phyloP scores from a whole-genome alignment of 2,329 filamentous ascomycete genomes.

The Chrysoporthe austroafricana region DNA sequence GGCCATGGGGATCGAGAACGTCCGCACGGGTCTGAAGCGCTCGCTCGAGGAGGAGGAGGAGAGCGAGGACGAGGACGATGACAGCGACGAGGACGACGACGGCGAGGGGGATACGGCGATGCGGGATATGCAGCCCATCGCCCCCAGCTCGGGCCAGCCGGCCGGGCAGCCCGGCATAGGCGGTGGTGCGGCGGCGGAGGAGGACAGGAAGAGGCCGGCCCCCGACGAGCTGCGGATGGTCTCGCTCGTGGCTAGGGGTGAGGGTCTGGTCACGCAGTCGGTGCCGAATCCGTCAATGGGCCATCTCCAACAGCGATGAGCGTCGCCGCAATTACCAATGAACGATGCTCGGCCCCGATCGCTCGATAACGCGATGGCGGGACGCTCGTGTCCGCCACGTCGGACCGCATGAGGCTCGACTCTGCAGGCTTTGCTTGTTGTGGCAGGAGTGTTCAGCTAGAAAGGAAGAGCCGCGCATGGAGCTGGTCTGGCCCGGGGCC shows the following conservation, averaged over 20 bases:
- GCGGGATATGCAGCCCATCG: slow-evolving; percentile 27
- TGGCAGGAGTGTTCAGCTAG: neutral
- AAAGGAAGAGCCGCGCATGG: neutral
- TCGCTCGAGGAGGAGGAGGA: slow-evolving; percentile 56
- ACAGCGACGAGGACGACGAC: slow-evolving; percentile 56
- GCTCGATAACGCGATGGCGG: neutral
- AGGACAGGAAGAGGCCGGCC: slow-evolving; percentile 1
- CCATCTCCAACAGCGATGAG: neutral
- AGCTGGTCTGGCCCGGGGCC: neutral
- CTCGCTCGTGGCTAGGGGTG: neutral
- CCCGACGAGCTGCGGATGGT: slow-evolving; percentile 3
- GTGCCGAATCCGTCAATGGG: neutral
- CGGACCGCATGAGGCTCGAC: neutral
- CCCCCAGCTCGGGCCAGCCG: slow-evolving; percentile 2
- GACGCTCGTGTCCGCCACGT: neutral
- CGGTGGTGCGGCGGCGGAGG: slow-evolving; percentile 5
- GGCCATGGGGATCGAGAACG: slow-evolving; percentile 66
- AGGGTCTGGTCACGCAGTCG: neutral
- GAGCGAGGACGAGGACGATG: slow-evolving; percentile 63
- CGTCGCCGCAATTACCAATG: neutral
- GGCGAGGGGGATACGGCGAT: slow-evolving; percentile 48
- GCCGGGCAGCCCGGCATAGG: slow-evolving; percentile 19
- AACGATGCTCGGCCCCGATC: neutral
- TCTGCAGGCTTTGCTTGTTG: neutral
- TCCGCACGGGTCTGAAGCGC: slow-evolving; percentile 71